A percentile compares a stretch with the other conserved stretches of the same genome.
Conservation (phyloP, 2,329 filamentous ascomycete genomes). For the Fusarium redolens region DNA sequence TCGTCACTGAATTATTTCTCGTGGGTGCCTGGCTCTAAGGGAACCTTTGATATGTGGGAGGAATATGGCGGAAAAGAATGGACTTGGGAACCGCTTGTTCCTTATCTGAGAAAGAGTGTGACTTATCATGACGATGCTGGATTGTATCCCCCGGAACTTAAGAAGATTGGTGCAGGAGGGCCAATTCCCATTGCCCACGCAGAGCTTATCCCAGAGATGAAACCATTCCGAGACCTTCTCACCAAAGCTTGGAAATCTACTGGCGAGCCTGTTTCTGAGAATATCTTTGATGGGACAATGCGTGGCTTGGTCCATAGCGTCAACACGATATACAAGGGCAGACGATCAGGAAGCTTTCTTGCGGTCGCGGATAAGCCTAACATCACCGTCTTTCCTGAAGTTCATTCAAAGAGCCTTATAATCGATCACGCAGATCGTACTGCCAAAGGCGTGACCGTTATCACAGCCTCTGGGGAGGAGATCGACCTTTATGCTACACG, state of each 20-base stretch:
- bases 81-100: constrained; percentile 60
- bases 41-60: constrained; percentile 72
- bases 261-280: constrained; percentile 61
- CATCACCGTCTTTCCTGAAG: constrained; percentile 61
- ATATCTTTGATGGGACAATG: constrained; percentile 68
- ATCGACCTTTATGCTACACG: constrained; percentile 59
- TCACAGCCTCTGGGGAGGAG: constrained; percentile 49
- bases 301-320: constrained; percentile 63
- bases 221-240: constrained; percentile 62
- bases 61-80: constrained; percentile 77
- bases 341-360: constrained; percentile 62
- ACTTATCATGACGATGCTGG: constrained; percentile 67
- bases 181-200: constrained; percentile 65
- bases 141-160: constrained; percentile 57
- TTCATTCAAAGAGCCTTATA: constrained; percentile 64
- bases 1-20: constrained; percentile 72
- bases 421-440: constrained; percentile 53
- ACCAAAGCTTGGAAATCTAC: constrained; percentile 63
- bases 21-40: constrained; percentile 68
- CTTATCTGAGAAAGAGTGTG: constrained; percentile 65
- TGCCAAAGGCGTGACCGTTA: constrained; percentile 59
- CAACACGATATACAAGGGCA: constrained; percentile 67
- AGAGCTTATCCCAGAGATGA: constrained; percentile 54
- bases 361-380: constrained; percentile 64
- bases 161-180: constrained; percentile 62